Base-by-base conservation (phyloP, 805 yeast species). In the Brettanomyces sp. region DNA sequence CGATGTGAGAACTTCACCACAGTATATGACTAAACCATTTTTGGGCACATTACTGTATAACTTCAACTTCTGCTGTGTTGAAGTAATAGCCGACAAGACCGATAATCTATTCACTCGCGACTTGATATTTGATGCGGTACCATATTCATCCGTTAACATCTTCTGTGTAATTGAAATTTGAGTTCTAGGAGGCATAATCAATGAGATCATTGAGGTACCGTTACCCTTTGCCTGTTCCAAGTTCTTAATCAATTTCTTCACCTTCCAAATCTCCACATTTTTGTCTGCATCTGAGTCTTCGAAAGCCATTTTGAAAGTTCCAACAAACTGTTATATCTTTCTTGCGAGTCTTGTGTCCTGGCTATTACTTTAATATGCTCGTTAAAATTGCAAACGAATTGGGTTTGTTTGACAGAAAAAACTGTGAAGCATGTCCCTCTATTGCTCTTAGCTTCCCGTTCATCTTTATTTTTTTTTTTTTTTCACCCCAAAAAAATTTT, bases 191-290 rank as follows among this genome's bases (percentile, higher is more conserved):
- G 99, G 96, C 53, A 90, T 87, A 57, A 93, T 86, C 64, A 93
- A 74, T 25, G 97, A 89, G 63, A 93, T 93, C 98, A 93, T 93
- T 23, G 99, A 93, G 41, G 99, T 93, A 68, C 99, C 99, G 65
- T 91, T 93, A 67, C 99, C 99, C 67, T 96, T 80, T 45, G 98
- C 98, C 58, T 70, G 72, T 64, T 93, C 93, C 56, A 93, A 76
- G 49, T 84, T 79, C 68, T 85, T 85, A 76, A 90, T 79, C 68
- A 88, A 76, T 71, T 93, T 93, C 76, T 90, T 91, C 76, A 93
- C 82, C 80, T 93, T 93, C 99, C 99, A 93, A 74, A 93, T 90
- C 73, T 93, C 96, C 64, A 93, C 91, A 72, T 90, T 91, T 72
- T 86, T 89, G 65, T 93, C 99, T 45, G 95, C 93, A 55, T 89